A percentile compares a stretch with the other conserved stretches of the same genome.
phyloP scores from a whole-genome alignment of 2,329 filamentous ascomycete genomes.

The Arachnopeziza araneosa region DNA sequence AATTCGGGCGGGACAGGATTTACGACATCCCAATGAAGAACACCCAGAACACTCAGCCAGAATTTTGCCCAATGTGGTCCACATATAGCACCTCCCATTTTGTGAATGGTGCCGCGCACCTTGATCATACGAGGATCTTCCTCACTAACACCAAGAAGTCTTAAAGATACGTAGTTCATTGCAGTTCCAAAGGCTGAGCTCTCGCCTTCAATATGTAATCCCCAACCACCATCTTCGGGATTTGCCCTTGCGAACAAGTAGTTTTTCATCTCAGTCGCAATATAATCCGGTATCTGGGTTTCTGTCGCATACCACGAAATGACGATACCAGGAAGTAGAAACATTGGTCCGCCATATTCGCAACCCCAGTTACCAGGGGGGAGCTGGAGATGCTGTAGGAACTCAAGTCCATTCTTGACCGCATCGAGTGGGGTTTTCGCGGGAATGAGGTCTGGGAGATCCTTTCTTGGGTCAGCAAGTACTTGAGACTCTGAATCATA shows the following conservation, averaged over 20 bases:
- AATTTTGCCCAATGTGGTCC: slow-evolving; percentile 96
- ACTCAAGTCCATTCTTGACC: slow-evolving; percentile 75
- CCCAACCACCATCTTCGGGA: slow-evolving; percentile 92
- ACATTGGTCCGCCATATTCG: slow-evolving; percentile 97
- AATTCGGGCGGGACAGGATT: slow-evolving; percentile 92
- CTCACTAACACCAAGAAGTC: slow-evolving; percentile 75
- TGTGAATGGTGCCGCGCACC: slow-evolving; percentile 75
- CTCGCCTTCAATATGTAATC: slow-evolving; percentile 88
- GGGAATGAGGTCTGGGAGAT: slow-evolving; percentile 64
- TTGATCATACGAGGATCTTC: slow-evolving; percentile 83
- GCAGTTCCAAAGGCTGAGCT: slow-evolving; percentile 86
- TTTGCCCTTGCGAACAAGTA: slow-evolving; percentile 85
- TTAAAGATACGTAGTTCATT: slow-evolving; percentile 79
- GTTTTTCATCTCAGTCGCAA: slow-evolving; percentile 83
- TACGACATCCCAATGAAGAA: slow-evolving; percentile 85
- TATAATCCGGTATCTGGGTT: slow-evolving; percentile 74
- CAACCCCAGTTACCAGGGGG: slow-evolving; percentile 91
- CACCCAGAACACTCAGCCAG: slow-evolving; percentile 80
- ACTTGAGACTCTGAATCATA: slow-evolving; percentile 9
- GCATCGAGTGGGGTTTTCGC: slow-evolving; percentile 70
- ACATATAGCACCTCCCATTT: slow-evolving; percentile 76
- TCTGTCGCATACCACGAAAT: slow-evolving; percentile 85
- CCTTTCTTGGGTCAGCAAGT: slow-evolving; percentile 42
- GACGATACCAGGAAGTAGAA: slow-evolving; percentile 80
- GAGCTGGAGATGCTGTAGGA: slow-evolving; percentile 86